Evolutionary conservation across 2,329 filamentous ascomycete species (phyloP).

Genomic region (Calonectria honghensis): DNA sequence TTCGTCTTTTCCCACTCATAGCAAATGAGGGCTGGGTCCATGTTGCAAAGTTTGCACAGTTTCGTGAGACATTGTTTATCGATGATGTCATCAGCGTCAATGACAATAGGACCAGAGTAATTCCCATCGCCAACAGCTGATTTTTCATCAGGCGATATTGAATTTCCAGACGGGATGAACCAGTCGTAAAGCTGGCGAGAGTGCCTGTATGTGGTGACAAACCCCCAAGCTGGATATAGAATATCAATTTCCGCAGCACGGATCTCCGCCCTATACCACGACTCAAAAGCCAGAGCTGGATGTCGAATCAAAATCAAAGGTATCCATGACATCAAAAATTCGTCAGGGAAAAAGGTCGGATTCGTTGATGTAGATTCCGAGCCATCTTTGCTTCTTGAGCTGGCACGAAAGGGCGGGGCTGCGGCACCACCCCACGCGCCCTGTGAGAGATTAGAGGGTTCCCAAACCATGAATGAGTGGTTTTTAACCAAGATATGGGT

Average conservation of each 20-base stretch:
- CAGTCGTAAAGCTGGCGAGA: constrained; percentile 23
- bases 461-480: constrained; percentile 18
- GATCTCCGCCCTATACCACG: constrained; percentile 23
- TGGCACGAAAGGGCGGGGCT: background rate
- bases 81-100: constrained; percentile 21
- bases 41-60: background rate
- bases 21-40: background rate
- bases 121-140: background rate
- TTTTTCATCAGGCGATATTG: background rate
- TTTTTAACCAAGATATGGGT: background rate
- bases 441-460: constrained; percentile 18
- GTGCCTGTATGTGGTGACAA: constrained; percentile 3
- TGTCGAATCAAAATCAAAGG: constrained; percentile 26
- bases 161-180: background rate
- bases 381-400: background rate
- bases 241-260: background rate
- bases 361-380: background rate
- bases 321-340: constrained; percentile 16
- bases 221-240: background rate
- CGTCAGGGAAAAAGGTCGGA: constrained; percentile 14
- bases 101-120: background rate
- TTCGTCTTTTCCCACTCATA: constrained; percentile 10
- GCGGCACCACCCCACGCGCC: constrained; percentile 6
- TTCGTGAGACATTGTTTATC: background rate
- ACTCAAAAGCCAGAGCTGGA: constrained; percentile 26